Percentiles rank a stretch among this genome's conserved stretches.
These are phyloP conservation scores for Podila clonocystis DNA, from an alignment of 192 early-diverging fungal species.

Conservation along the genomic window DNA sequence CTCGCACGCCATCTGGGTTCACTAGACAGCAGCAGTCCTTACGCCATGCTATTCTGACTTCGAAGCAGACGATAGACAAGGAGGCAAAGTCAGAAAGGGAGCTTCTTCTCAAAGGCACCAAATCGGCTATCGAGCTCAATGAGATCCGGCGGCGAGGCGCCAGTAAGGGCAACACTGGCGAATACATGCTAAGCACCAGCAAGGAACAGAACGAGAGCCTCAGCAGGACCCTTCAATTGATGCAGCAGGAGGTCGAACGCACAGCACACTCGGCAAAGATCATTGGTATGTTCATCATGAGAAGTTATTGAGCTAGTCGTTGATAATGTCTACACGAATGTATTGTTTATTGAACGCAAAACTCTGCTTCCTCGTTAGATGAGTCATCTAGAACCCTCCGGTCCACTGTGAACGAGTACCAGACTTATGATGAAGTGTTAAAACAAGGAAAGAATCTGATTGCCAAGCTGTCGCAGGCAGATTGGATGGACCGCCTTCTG, in stretches of 20 bases:
- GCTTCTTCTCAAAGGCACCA: conserved; percentile 40
- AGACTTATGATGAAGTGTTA: conserved; percentile 60
- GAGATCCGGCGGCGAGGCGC: conserved; percentile 54
- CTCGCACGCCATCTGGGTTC: neutral
- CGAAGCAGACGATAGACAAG: conserved; percentile 61
- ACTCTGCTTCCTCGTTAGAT: conserved; percentile 32
- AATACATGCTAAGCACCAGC: conserved; percentile 58
- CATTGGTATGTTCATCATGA: conserved; percentile 53
- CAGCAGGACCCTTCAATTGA: conserved; percentile 64
- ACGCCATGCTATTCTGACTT: conserved; percentile 58
- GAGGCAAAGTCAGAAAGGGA: conserved; percentile 57
- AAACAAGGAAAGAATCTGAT: conserved; percentile 66
- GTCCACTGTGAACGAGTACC: conserved; percentile 64
- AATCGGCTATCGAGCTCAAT: conserved; percentile 45
- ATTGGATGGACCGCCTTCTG: conserved; percentile 73
- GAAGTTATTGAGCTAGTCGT: neutral
- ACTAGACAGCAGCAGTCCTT: conserved; percentile 59
- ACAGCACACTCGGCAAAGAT: conserved; percentile 63
- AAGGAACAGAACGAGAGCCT: conserved; percentile 69
- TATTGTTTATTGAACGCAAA: neutral
- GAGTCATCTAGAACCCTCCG: conserved; percentile 66
- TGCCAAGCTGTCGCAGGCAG: conserved; percentile 71
- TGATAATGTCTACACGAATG: no score
- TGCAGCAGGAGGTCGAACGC: conserved; percentile 74
- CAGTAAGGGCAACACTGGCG: conserved; percentile 46